These are phyloP conservation scores for Parachlorella kessleri DNA, from an alignment of 139 green algal species.

Conservation along the genomic window DNA sequence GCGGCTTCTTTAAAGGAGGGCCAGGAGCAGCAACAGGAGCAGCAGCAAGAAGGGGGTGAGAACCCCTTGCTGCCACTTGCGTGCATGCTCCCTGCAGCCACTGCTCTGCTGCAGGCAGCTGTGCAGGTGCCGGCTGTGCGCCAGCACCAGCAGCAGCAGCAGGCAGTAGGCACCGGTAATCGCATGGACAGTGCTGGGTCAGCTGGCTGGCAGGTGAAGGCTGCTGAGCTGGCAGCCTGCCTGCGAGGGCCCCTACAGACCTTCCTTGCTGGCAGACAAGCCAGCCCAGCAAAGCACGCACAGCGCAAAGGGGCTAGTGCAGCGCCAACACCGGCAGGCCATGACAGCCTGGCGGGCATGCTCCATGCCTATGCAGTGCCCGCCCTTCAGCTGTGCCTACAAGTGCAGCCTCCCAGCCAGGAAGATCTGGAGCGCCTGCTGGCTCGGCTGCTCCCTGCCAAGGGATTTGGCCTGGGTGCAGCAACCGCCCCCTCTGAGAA, in stretches of 20 bases:
- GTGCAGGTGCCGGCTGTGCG: background rate
- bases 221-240: background rate
- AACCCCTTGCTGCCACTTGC: slow-evolving; percentile 13
- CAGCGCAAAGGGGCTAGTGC: no score
- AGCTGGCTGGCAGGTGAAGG: no score
- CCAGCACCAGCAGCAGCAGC: background rate
- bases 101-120: background rate
- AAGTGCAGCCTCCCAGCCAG: background rate
- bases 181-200: background rate
- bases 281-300: background rate
- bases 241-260: slow-evolving; percentile 1
- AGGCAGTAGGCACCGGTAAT: slow-evolving; percentile 9
- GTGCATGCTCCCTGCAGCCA: slow-evolving; percentile 12
- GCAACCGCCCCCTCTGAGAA: no score
- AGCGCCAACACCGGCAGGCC: no score
- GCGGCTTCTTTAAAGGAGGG: background rate
- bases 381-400: slow-evolving; percentile 1
- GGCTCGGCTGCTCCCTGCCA: slow-evolving; percentile 28
- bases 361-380: background rate
- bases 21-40: background rate
- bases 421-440: slow-evolving; percentile 10
- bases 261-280: background rate
- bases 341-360: no score
- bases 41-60: background rate
- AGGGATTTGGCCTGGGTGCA: background rate